Percentiles rank a stretch among this genome's conserved stretches.
These are phyloP conservation scores for Naganishia cerealis DNA, from an alignment of 1,284 basidiomycete genomes.

Conservation along the genomic window DNA sequence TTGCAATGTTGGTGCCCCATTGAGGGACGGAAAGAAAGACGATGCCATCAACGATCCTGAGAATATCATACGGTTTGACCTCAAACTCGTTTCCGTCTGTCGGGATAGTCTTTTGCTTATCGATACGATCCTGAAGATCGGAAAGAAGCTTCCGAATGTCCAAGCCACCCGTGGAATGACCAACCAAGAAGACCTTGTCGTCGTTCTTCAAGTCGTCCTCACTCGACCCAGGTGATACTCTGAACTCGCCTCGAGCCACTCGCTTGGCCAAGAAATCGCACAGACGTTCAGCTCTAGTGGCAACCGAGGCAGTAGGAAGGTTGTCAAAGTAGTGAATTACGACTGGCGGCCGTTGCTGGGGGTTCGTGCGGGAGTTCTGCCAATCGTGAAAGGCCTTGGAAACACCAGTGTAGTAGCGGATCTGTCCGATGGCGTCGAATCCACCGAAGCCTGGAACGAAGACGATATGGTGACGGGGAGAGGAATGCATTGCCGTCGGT, in stretches of 20 bases:
- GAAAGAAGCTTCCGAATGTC: not conserved
- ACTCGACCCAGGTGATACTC: not conserved
- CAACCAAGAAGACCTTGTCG: not conserved
- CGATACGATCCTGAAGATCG: not conserved
- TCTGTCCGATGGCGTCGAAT: not conserved
- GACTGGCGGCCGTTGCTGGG: not conserved
- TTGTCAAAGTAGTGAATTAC: constrained; percentile 6
- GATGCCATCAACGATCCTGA: not conserved
- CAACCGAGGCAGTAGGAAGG: not conserved
- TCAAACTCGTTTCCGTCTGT: not conserved
- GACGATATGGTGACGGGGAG: constrained; percentile 1
- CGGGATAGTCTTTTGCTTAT: not conserved
- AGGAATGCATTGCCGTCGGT: not conserved
- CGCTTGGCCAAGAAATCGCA: not conserved
- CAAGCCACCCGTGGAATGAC: not conserved
- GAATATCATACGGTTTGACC: not conserved
- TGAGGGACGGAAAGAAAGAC: not conserved
- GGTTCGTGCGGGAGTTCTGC: not conserved
- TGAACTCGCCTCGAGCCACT: constrained; percentile 1
- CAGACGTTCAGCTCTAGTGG: not conserved
- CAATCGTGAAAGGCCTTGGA: not conserved
- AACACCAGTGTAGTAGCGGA: not conserved
- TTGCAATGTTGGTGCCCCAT: not conserved
- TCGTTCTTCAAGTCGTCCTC: not conserved
- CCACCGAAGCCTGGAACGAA: not conserved